Evolutionary conservation across 768 basidiomycete genomes (phyloP), one percentile per base, ranked within the genome.

Genomic region (Auricularia heimuer): DNA sequence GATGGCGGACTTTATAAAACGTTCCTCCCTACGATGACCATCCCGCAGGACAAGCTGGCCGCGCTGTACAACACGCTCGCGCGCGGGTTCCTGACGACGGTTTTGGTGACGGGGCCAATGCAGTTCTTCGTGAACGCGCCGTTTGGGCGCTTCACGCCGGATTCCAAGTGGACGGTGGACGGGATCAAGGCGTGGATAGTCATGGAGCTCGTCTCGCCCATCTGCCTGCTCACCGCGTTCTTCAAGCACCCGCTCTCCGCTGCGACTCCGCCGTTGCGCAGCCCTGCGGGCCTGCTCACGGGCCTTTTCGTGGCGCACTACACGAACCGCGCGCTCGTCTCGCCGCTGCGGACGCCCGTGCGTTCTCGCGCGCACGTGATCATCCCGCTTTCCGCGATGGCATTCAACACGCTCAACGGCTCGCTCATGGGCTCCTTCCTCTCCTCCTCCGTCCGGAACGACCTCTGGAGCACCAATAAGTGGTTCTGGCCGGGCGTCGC

Each of bases 371-470:
- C 87, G 11, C 90, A 95, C 76, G 71, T 92, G 65, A 72, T 77
- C 62, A 86, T 96, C 10, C 77, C 85, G 1, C 44, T 88, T 10
- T 65, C 68, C 3, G 89, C 80, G 0, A 71, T 84, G 3, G 7
- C 71, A 0, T 95, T 93, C 81, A 96, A 96, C 74, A 56, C 80
- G 60, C 62, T 84, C 66, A 96, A 92, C 71, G 93, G 87, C 12
- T 79, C 75, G 8, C 80, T 92, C 64, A 75, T 91, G 73, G 91
- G 87, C 14, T 73, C 85, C 0, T 91, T 86, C 75, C 79, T 94
- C 58, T 81, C 85, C 37, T 88, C 89, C 1, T 67, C 73, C 44
- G 81, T 85, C 0, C 75, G 78, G 18, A 67, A 76, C 6, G 83
- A 79, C 70, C 77, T 85, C 54, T 65, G 67, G 0, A 70, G 69